Conservation (phyloP, 345 rosid species). For the Pistacia integerrima region DNA sequence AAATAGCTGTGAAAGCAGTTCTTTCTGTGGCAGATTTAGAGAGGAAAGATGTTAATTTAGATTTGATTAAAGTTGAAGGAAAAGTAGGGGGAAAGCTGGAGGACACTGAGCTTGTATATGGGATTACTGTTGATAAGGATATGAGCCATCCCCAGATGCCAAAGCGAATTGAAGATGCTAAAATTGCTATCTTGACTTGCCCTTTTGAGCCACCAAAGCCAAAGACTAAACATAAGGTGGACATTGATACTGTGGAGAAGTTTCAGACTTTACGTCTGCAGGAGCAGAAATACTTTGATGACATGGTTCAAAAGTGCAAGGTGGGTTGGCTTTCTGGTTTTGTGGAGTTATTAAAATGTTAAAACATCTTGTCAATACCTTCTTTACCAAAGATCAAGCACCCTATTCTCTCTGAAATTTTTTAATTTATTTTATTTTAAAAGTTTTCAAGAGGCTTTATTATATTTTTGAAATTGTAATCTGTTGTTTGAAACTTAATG, state of each 20-base stretch:
- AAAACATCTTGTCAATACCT: background rate
- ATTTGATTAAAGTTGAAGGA: conserved; percentile 93
- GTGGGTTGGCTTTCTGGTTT: conserved; percentile 25
- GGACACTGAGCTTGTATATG: conserved; percentile 85
- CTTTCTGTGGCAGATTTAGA: conserved; percentile 95
- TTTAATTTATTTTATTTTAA: background rate
- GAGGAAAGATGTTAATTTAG: conserved; percentile 90
- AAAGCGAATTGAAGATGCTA: conserved; percentile 83
- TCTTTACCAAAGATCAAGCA: background rate
- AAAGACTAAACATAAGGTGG: conserved; percentile 99
- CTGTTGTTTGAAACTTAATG: background rate
- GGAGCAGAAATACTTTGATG: conserved; percentile 91
- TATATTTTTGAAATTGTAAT: background rate
- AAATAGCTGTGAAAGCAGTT: conserved; percentile 95
- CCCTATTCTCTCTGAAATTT: background rate
- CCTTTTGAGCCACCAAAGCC: conserved; percentile 99
- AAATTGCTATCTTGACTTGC: conserved; percentile 95
- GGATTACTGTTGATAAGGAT: conserved; percentile 86
- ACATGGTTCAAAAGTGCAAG: conserved; percentile 98
- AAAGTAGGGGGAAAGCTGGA: conserved; percentile 94
- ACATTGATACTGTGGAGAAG: conserved; percentile 94
- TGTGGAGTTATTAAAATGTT: background rate
- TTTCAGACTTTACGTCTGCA: conserved; percentile 87
- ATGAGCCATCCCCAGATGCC: conserved; percentile 99
- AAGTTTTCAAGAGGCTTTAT: background rate